Conservation (phyloP, 768 basidiomycete genomes). For the Tubosaeta sp. region DNA sequence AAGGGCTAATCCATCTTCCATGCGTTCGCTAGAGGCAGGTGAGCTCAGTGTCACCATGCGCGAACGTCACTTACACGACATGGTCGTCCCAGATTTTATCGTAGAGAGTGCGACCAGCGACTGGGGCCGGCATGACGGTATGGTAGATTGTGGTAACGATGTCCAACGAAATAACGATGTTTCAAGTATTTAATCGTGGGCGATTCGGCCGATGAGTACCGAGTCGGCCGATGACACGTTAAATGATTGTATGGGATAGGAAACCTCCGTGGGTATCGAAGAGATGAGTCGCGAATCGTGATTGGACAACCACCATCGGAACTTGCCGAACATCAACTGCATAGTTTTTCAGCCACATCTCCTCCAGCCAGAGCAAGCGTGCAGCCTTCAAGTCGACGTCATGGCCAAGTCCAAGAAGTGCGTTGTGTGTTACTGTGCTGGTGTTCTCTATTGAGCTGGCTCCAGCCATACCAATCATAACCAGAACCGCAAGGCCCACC, state of each 20-base stretch:
- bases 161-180: not conserved
- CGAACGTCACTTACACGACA: slow-evolving; percentile 59
- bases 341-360: slow-evolving; percentile 35
- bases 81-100: slow-evolving; percentile 99
- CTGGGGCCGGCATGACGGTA: slow-evolving; percentile 50
- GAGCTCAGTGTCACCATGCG: slow-evolving; percentile 10
- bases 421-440: slow-evolving; percentile 19
- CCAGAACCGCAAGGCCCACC: slow-evolving; percentile 95
- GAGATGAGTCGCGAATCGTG: too few species aligned
- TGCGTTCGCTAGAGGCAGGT: slow-evolving; percentile 47
- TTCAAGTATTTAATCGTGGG: slow-evolving; percentile 3
- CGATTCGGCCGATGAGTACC: slow-evolving; percentile 11
- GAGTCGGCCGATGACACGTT: slow-evolving; percentile 16
- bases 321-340: slow-evolving; percentile 21
- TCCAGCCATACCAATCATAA: slow-evolving; percentile 89
- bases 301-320: slow-evolving; percentile 8
- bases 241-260: too few species aligned
- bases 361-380: not conserved
- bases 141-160: slow-evolving; percentile 1
- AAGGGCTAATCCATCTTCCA: slow-evolving; percentile 73
- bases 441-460: slow-evolving; percentile 7
- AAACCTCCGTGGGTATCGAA: too few species aligned
- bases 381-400: slow-evolving; percentile 20
- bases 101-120: slow-evolving; percentile 74
- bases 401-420: slow-evolving; percentile 99